A percentile compares a stretch with the other conserved stretches of the same genome.
These are phyloP conservation scores for Syncephalastrum contaminatum DNA, from an alignment of 371 early-diverging fungal species.

Conservation along the genomic window DNA sequence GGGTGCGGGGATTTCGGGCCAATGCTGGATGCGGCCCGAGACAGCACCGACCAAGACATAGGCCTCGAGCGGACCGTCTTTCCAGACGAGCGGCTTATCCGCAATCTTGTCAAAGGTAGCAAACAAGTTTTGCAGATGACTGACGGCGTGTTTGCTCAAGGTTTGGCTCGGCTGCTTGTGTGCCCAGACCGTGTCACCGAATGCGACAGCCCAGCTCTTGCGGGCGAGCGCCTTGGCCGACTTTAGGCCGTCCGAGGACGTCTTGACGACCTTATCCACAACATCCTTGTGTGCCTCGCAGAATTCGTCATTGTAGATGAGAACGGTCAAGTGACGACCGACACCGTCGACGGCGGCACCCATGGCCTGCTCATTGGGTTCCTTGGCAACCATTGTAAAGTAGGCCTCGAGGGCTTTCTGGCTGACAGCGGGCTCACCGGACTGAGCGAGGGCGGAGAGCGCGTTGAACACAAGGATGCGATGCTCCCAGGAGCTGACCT, in stretches of 20 bases:
- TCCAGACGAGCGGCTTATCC: constrained; percentile 62
- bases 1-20: constrained; percentile 35
- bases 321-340: constrained; percentile 56
- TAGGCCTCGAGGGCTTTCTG: constrained; percentile 61
- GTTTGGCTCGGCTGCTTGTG: constrained; percentile 41
- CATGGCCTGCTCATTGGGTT: constrained; percentile 74
- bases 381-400: constrained; percentile 71
- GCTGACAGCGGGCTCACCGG: constrained; percentile 55
- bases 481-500: constrained; percentile 66
- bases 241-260: constrained; percentile 53
- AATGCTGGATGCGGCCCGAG: constrained; percentile 44
- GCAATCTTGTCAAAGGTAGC: constrained; percentile 62
- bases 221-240: constrained; percentile 59
- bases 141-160: constrained; percentile 25
- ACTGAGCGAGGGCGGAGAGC: constrained; percentile 49
- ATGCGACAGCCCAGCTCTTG: constrained; percentile 57
- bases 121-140: constrained; percentile 55
- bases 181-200: constrained; percentile 51
- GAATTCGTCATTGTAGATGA: constrained; percentile 54
- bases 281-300: constrained; percentile 31
- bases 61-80: constrained; percentile 73
- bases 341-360: constrained; percentile 63
- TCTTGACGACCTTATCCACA: constrained; percentile 45
- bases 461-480: constrained; percentile 60
- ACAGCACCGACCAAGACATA: constrained; percentile 62